Base-by-base conservation (phyloP, 2,329 filamentous ascomycete species). In the Colletotrichum siamense region DNA sequence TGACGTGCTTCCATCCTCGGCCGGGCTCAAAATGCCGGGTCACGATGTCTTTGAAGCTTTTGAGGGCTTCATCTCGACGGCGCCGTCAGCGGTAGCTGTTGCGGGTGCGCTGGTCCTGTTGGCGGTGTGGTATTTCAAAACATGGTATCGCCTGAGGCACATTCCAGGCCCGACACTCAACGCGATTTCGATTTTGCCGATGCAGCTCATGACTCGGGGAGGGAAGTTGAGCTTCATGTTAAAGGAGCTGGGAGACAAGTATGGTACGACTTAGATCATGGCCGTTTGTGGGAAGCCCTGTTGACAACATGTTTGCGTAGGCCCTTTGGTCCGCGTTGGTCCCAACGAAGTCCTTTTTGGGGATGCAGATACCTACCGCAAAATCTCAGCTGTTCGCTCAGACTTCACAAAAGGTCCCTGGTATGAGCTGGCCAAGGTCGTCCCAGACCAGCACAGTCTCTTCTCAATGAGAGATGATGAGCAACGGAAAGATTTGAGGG, bases 101-200 rank as follows among this genome's bases (percentile, higher is more conserved):
- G 18, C 28, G 10, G n/a, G 52, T 9, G 28, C 30, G 8, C 9
- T 75, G 5, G 28, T 24, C 3, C 16, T 64, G 26, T 4, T 68
- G 2, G 24, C 55, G 5, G 15, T 32, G 24, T 75, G 73, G 73
- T 75, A 73, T 24, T 52, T 64, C 2, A 24, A 0, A 2, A 73
- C 73, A 2, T 84, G 83, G 82, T 78, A 81, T 49, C 82, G 82
- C 18, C 78, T 85, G 24, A 82, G 80, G 2, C 82, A 84, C 59
- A 71, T 85, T 13, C 83, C 83, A 0, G 83, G 83, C 0, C 84
- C 84, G 0, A 81, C 82, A 24, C 79, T 80, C 64, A 81, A 81
- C 15, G 79, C 79, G 5, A 76, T 84, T 52, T 83, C 82, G 30
- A 82, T 83, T 28, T 77, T 77, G 10, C 83, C 82, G 76, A 80